These are phyloP conservation scores for Tolypocladium tundrense DNA, from an alignment of 2,329 filamentous ascomycete genomes.

Conservation along the genomic window DNA sequence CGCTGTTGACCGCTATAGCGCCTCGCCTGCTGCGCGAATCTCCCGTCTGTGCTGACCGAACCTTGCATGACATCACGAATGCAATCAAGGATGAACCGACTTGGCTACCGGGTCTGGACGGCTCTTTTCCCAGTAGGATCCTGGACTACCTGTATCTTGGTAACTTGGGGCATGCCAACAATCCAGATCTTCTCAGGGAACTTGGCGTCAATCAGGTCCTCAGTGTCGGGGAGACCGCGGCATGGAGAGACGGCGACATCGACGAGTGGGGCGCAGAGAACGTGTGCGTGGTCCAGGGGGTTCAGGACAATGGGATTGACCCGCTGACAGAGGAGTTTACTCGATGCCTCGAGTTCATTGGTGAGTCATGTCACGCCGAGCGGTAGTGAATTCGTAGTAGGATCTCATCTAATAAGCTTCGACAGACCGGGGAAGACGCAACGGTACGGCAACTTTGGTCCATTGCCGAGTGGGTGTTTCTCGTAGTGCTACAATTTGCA, in stretches of 20 bases:
- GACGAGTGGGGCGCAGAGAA: slow-evolving; percentile 69
- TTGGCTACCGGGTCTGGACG: slow-evolving; percentile 79
- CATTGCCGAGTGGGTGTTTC: slow-evolving; percentile 96
- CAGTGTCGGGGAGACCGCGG: slow-evolving; percentile 81
- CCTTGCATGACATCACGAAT: slow-evolving; percentile 40
- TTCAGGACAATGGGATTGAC: slow-evolving; percentile 97
- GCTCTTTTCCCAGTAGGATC: slow-evolving; percentile 80
- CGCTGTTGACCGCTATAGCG: slow-evolving; percentile 67
- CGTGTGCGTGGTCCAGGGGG: slow-evolving; percentile 68
- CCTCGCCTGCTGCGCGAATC: slow-evolving; percentile 64
- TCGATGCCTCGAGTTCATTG: slow-evolving; percentile 82
- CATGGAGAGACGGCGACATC: slow-evolving; percentile 64
- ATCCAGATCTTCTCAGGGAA: slow-evolving; percentile 67
- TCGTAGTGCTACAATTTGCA: slow-evolving; percentile 91
- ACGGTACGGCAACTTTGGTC: slow-evolving; percentile 78
- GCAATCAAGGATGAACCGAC: slow-evolving; percentile 52
- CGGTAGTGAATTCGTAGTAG: neutral
- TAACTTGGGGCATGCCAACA: slow-evolving; percentile 88
- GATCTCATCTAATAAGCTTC: slow-evolving; percentile 3
- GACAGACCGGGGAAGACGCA: slow-evolving; percentile 65
- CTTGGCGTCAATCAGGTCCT: slow-evolving; percentile 81
- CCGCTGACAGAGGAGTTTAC: slow-evolving; percentile 78
- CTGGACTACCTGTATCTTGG: slow-evolving; percentile 94
- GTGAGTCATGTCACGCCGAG: slow-evolving; percentile 35
- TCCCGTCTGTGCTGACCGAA: slow-evolving; percentile 40